A percentile compares a stretch with the other conserved stretches of the same genome.
These are phyloP conservation scores for Neurospora cerealis DNA, from an alignment of 495 filamentous ascomycete species.

Conservation along the genomic window DNA sequence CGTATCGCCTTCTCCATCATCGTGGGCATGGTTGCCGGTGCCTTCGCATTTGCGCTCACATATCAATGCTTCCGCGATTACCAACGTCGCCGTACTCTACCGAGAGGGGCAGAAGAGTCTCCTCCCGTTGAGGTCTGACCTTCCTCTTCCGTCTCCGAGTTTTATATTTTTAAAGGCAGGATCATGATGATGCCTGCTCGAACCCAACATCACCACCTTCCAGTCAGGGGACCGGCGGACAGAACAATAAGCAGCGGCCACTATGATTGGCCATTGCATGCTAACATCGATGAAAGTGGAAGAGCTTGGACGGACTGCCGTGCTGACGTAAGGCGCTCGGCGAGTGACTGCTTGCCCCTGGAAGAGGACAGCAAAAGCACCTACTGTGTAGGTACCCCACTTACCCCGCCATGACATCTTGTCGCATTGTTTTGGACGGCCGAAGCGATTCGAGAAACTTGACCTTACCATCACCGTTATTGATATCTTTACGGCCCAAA, in stretches of 20 bases:
- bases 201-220: not conserved
- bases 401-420: not conserved
- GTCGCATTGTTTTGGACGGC: not conserved
- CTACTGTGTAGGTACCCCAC: not conserved
- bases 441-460: not conserved
- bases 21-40: constrained; percentile 3
- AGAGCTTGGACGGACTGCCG: not conserved
- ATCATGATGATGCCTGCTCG: not conserved
- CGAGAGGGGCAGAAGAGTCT: not conserved
- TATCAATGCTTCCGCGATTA: not conserved
- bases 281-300: not conserved
- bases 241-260: not conserved
- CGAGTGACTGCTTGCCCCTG: not conserved
- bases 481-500: not conserved
- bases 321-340: not conserved
- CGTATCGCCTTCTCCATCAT: constrained; percentile 6
- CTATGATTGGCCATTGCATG: not conserved
- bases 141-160: not conserved
- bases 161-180: not conserved
- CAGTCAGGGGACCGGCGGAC: not conserved
- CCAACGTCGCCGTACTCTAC: not conserved
- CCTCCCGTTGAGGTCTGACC: not conserved
- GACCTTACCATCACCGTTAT: not conserved
- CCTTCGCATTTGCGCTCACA: constrained; percentile 5
- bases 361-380: not conserved